phyloP scores from a whole-genome alignment of 495 filamentous ascomycete genomes.

The Aspergillus leporis region DNA sequence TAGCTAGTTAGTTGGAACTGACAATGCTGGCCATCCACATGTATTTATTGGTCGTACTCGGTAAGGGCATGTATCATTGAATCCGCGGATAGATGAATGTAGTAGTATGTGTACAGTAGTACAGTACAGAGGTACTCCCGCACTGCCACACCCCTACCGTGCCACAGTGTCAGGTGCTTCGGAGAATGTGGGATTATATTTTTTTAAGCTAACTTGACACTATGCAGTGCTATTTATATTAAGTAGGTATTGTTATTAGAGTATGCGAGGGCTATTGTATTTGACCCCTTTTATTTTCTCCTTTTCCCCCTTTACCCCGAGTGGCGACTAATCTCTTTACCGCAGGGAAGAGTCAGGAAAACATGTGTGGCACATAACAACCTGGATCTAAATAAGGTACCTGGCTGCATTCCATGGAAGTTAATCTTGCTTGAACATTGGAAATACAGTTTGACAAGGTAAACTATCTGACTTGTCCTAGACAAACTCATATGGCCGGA shows the following conservation, averaged over 20 bases:
- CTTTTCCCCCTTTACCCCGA: background rate
- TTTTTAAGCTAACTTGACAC: background rate
- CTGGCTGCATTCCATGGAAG: constrained; percentile 8
- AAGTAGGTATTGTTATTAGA: background rate
- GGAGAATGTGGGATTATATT: background rate
- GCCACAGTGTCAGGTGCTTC: constrained; percentile 1
- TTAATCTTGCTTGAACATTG: too few relatives aligned
- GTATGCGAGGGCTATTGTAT: background rate
- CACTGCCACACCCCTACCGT: constrained; percentile 1
- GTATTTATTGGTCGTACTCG: background rate
- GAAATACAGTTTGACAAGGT: background rate
- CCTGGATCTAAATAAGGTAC: constrained; percentile 11
- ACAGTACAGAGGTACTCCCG: background rate
- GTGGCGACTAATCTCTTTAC: background rate
- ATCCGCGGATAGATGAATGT: background rate
- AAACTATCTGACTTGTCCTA: background rate
- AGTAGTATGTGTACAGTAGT: background rate
- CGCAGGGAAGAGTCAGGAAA: background rate
- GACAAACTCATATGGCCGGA: background rate
- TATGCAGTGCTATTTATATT: constrained; percentile 2
- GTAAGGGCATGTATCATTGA: background rate
- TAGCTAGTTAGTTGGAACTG: background rate
- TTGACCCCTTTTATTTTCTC: background rate
- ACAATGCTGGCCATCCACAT: background rate
- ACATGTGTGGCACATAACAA: background rate